Evolutionary conservation across 2,329 filamentous ascomycete species (phyloP), one percentile per base, ranked within the genome.

Genomic region (Bipolaris bicolor): DNA sequence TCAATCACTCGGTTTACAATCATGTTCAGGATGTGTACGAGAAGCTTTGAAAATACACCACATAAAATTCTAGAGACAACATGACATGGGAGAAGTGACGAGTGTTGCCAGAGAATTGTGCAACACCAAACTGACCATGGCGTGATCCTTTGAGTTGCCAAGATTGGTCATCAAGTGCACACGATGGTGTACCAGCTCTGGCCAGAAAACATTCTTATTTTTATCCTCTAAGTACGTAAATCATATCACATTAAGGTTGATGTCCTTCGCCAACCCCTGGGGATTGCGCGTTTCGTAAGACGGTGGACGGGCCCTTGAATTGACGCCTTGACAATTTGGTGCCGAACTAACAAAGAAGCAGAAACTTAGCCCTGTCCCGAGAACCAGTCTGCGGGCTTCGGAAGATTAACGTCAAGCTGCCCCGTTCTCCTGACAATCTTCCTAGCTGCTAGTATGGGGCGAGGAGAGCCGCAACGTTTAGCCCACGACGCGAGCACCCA

Each of bases 401-500:
- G 16, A 47, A 24, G 39, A 41, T 46, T 41, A 43, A 41, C 13
- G 31, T 11, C 36, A 40, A 15, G 26, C 18, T 47, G 22, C 1
- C 37, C 20, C 37, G 26, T 37, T 45, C 44, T 52, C 29, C 54
- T 48, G 29, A 47, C 16, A 47, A 43, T 48, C 11, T 47, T 37
- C 49, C 24, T 18, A 48, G 44, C 41, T 36, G 26, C 24, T n/a
- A 44, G 37, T 26, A 26, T 16, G 41, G 53, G 31, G 13, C n/a
- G 11, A 22, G 46, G 31, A 31, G 47, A 39, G 44, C 31, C 20
- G 39, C 33, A 37, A 34, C 31, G 55, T 39, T 60, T 51, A 65
- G 24, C 52, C 46, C 37, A 55, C 57, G 39, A 75, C 69, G 34
- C 73, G 73, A 44, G 71, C 67, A 50, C 70, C 68, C 73, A 75